Evolutionary conservation across 495 filamentous ascomycete species (phyloP).

Genomic region (Parmelia sp.): DNA sequence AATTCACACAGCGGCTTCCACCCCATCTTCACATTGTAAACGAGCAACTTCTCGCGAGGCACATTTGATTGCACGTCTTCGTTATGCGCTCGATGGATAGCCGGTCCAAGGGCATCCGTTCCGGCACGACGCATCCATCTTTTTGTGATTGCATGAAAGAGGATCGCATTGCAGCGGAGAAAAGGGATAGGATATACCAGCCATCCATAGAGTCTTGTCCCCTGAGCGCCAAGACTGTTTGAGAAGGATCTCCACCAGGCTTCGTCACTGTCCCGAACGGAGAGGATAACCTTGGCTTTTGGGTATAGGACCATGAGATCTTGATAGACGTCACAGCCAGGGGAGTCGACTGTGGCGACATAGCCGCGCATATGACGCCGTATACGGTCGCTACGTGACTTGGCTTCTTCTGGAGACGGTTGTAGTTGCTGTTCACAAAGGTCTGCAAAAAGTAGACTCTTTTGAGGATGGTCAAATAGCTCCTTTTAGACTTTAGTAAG

Average conservation of each 20-base stretch:
- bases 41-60: not conserved
- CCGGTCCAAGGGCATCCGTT: not conserved
- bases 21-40: not conserved
- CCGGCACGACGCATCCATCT: not conserved
- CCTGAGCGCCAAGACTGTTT: not conserved
- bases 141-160: not conserved
- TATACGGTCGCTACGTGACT: not conserved
- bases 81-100: not conserved
- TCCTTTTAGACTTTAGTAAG: not conserved
- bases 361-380: not conserved
- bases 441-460: not conserved
- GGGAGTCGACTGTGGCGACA: not conserved
- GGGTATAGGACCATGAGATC: constrained; percentile 49
- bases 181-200: not conserved
- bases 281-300: constrained; percentile 50
- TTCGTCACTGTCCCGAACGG: constrained; percentile 5
- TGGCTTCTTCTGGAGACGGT: not conserved
- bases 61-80: not conserved
- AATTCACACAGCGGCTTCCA: not conserved
- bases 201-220: not conserved
- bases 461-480: not conserved
- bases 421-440: not conserved
- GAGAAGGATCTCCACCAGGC: constrained; percentile 3
- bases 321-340: constrained; percentile 1
- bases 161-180: not conserved